Evolutionary conservation across 768 basidiomycete genomes (phyloP).

Genomic region (Mycena indigotica): DNA sequence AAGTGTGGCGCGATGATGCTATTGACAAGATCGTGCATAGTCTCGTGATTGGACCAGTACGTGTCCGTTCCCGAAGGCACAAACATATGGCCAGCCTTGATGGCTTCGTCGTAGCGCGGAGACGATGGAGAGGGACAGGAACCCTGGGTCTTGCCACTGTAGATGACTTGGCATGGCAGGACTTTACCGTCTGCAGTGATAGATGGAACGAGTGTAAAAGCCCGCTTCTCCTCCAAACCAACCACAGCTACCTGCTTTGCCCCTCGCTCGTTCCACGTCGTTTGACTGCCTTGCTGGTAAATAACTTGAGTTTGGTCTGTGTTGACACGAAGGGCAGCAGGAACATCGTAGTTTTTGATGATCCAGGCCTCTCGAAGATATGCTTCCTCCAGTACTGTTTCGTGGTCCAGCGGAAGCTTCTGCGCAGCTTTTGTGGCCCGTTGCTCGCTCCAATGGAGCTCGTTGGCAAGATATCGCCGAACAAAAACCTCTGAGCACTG

Average conservation of each 20-base stretch:
- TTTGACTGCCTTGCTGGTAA: conserved; percentile 25
- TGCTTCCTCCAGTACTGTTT: conserved; percentile 20
- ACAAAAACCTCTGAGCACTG: conserved; percentile 27
- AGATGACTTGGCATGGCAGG: too few relatives aligned
- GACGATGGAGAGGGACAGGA: conserved; percentile 28
- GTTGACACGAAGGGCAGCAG: conserved; percentile 33
- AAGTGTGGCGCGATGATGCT: conserved; percentile 36
- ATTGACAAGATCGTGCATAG: conserved; percentile 29
- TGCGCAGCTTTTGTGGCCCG: conserved; percentile 35
- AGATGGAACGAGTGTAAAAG: conserved; percentile 40
- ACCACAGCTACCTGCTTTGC: conserved; percentile 37
- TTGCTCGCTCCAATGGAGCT: conserved; percentile 19
- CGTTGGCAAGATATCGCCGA: conserved; percentile 24
- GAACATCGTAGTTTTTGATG: conserved; percentile 31
- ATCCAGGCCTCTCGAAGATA: conserved; percentile 27
- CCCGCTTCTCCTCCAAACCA: conserved; percentile 44
- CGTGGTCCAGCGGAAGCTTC: conserved; percentile 35
- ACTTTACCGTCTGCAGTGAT: conserved; percentile 35
- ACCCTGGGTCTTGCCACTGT: too few relatives aligned
- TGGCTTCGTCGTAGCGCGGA: too few relatives aligned
- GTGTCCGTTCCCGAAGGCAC: too few relatives aligned
- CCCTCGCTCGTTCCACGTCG: conserved; percentile 34
- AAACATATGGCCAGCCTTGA: too few relatives aligned
- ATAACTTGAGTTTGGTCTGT: conserved; percentile 39
- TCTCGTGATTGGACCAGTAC: too few relatives aligned